phyloP scores from a whole-genome alignment of 768 basidiomycete genomes.

The Tephrocybe sp. region DNA sequence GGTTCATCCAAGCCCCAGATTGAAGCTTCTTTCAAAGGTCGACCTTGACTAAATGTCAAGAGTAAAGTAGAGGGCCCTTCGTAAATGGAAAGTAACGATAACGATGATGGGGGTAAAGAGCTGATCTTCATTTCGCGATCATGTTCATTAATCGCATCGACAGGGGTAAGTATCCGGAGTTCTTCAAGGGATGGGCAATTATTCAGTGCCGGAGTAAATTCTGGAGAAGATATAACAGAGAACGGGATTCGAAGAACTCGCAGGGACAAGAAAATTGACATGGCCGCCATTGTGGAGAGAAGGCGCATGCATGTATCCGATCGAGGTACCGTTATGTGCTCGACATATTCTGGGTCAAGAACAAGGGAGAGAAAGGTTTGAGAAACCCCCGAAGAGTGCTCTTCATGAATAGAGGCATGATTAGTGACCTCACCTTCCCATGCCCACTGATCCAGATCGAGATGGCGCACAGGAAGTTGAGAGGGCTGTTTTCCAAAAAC shows the following conservation, averaged over 20 bases:
- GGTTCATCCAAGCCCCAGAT: conserved; percentile 31
- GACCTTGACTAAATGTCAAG: conserved; percentile 18
- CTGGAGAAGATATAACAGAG: conserved; percentile 21
- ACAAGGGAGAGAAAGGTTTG: conserved; percentile 23
- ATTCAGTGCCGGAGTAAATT: conserved; percentile 24
- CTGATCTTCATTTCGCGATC: conserved; percentile 17
- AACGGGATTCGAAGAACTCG: conserved; percentile 24
- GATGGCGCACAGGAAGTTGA: conserved; percentile 20
- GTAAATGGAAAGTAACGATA: conserved; percentile 24
- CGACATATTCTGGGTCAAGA: conserved; percentile 26
- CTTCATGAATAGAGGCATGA: conserved; percentile 33
- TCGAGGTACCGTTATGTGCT: conserved; percentile 30
- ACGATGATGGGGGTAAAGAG: conserved; percentile 12
- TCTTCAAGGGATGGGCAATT: conserved; percentile 28
- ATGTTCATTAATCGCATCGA: conserved; percentile 24
- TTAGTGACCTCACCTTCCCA: conserved; percentile 34
- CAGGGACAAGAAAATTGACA: conserved; percentile 20
- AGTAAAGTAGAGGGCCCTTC: conserved; percentile 29
- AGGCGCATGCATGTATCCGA: conserved; percentile 29
- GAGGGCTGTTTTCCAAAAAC: conserved; percentile 12
- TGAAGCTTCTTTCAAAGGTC: conserved; percentile 18
- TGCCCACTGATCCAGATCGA: conserved; percentile 36
- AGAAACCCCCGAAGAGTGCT: conserved; percentile 26
- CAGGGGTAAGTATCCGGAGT: conserved; percentile 29
- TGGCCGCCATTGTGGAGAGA: conserved; percentile 20